phyloP scores from a whole-genome alignment of 2,329 filamentous ascomycete species.

The Emmonsia crescens region DNA sequence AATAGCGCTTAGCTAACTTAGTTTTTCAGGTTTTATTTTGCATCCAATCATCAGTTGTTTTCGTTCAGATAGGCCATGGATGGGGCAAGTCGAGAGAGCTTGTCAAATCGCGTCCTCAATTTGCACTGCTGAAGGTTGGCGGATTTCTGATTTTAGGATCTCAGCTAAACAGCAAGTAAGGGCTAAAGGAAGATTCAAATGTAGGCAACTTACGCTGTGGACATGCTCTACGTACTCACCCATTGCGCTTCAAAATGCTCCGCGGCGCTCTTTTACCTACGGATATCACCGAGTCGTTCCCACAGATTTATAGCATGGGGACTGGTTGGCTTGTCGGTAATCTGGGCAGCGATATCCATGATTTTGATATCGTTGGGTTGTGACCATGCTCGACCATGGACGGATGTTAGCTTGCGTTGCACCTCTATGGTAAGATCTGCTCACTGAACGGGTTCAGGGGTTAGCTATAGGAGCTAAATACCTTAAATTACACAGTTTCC shows the following conservation, averaged over 20 bases:
- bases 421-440: conserved; percentile 21
- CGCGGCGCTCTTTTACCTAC: conserved; percentile 28
- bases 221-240: conserved; percentile 32
- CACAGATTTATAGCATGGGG: conserved; percentile 22
- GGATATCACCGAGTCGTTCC: conserved; percentile 26
- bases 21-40: conserved; percentile 22
- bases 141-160: neutral
- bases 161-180: neutral
- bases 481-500: conserved; percentile 18
- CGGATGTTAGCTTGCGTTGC: conserved; percentile 22
- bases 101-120: conserved; percentile 13
- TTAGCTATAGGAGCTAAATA: neutral
- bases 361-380: conserved; percentile 32
- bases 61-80: conserved; percentile 29
- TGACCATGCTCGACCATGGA: conserved; percentile 25
- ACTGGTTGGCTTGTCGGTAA: conserved; percentile 21
- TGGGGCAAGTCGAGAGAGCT: conserved; percentile 28
- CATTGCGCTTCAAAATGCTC: conserved; percentile 35
- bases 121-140: conserved; percentile 28
- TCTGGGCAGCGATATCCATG: conserved; percentile 27
- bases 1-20: conserved; percentile 5
- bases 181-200: neutral
- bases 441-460: no score
- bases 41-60: conserved; percentile 29
- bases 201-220: conserved; percentile 28